Evolutionary conservation across 2,329 filamentous ascomycete species (phyloP), one percentile per base, ranked within the genome.

Genomic region (Colletotrichum aenigma): DNA sequence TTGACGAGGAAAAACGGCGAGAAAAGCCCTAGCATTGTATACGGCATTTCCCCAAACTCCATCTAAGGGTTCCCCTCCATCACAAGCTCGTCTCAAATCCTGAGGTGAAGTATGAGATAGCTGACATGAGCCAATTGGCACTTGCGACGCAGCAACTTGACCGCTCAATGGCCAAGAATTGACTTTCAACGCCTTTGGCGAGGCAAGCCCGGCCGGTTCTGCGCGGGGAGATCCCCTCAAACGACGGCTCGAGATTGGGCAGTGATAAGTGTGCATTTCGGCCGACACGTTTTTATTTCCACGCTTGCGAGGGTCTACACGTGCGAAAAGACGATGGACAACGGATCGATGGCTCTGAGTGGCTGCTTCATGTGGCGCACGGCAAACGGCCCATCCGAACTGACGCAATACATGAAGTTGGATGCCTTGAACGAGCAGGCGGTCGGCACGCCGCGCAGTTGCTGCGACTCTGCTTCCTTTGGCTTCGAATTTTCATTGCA

Each of bases 191-290:
- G 38, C 32, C 9, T 24, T 34, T 67, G 34, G 62, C 56, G 70
- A 75, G 69, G 64, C 56, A 68, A 55, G 70, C 56, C 69, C 26
- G 62, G 69, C 70, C 64, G 38, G 28, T 65, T 32, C 28, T 68
- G 64, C 73, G 70, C 70, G 70, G 70, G 73, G 73, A 68, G 64
- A 65, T 64, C 56, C 73, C 68, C 73, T 75, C 73, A 75, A 73
- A 62, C 58, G 24, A 75, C 58, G 71, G 36, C 48, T 7, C 52
- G 66, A 76, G 71, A 76, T 76, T 76, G 74, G 74, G 43, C 71
- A 75, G 74, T 65, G 74, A 76, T 76, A 75, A 75, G 74, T 70
- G 38, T 75, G 73, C 70, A 75, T 72, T 65, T 68, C 32, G 70
- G 34, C 21, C 56, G 65, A 73, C 69, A 64, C 52, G 64, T 58